Evolutionary conservation across 352 stramenopile species (phyloP), one percentile per base, ranked within the genome.

Genomic region (Elongisporangium prolatum): DNA sequence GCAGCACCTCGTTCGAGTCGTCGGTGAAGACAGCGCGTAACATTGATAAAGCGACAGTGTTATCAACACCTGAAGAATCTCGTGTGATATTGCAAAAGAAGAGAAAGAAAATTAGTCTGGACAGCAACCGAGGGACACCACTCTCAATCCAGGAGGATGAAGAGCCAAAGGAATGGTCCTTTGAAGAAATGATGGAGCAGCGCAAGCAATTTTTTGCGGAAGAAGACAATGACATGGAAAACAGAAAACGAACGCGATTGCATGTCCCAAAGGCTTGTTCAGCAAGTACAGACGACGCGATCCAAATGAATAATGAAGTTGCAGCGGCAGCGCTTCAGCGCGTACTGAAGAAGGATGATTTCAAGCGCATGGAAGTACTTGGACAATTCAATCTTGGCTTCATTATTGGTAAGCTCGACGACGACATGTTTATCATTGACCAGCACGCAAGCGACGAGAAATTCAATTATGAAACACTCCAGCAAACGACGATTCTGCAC

Each of bases 301-400:
- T 52, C n/a, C 56, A 71, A 44, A 44, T 25, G n/a, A 67, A 75
- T 28, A 82, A 87, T 48, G 76, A 81, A 1, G 28, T 71, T 4
- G 71, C 68, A 2, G 72, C 85, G n/a, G 64, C 63, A 37, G 70
- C 80, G 11, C 61, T 93, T 24, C 85, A 83, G 48, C 76, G 91
- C 0, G 77, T 87, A 51, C 72, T 98, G 17, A 80, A 74, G 17
- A 98, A 98, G 51, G 75, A 93, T 38, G 90, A 98, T 65, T 98
- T 99, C 68, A 64, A 67, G 25, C 71, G 80, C 20, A 98, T 98
- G 87, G 65, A 89, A 21, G 80, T 98, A 18, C 71, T 98, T 49
- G 96, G 97, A 3, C 97, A 99, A 57, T 99, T 99, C 71, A 99
- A 99, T 63, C 83, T 98, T 59, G 97, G 97, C 3, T 99, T 99